phyloP scores from a whole-genome alignment of 2,329 filamentous ascomycete genomes.

The Claviceps arundinis region DNA sequence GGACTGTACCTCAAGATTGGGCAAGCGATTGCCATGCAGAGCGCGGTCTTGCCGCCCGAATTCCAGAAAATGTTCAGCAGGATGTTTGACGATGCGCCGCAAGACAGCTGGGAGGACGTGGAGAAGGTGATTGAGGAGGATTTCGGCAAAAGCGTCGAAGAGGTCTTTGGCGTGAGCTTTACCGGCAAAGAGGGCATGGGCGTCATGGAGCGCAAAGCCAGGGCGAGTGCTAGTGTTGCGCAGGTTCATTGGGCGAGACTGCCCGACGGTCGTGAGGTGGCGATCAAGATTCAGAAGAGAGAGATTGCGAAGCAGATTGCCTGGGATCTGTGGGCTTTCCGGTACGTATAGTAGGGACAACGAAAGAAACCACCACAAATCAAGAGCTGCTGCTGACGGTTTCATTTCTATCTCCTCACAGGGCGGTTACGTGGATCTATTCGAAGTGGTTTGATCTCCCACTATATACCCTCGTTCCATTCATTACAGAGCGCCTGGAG shows the following conservation, averaged over 20 bases:
- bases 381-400: too few species aligned
- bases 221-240: constrained; percentile 80
- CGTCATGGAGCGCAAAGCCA: constrained; percentile 44
- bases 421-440: constrained; percentile 69
- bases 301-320: constrained; percentile 84
- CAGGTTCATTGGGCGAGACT: constrained; percentile 93
- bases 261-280: constrained; percentile 77
- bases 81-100: constrained; percentile 97
- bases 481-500: constrained; percentile 80
- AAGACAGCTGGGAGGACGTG: constrained; percentile 78
- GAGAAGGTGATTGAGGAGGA: constrained; percentile 78
- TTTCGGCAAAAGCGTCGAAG: constrained; percentile 74
- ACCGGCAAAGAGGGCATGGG: constrained; percentile 54
- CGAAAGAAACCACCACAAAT: too few species aligned
- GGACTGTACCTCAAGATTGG: constrained; percentile 95
- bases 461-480: constrained; percentile 79
- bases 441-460: constrained; percentile 87
- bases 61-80: constrained; percentile 92
- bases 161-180: constrained; percentile 87
- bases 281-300: constrained; percentile 91
- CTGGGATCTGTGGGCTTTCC: constrained; percentile 95
- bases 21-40: constrained; percentile 97
- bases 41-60: constrained; percentile 79
- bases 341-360: constrained; percentile 32
- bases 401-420: constrained; percentile 17